A percentile compares a stretch with the other conserved stretches of the same genome.
Evolutionary conservation across 2,329 filamentous ascomycete genomes (phyloP).

Genomic region (Teratosphaeriaceae sp.): DNA sequence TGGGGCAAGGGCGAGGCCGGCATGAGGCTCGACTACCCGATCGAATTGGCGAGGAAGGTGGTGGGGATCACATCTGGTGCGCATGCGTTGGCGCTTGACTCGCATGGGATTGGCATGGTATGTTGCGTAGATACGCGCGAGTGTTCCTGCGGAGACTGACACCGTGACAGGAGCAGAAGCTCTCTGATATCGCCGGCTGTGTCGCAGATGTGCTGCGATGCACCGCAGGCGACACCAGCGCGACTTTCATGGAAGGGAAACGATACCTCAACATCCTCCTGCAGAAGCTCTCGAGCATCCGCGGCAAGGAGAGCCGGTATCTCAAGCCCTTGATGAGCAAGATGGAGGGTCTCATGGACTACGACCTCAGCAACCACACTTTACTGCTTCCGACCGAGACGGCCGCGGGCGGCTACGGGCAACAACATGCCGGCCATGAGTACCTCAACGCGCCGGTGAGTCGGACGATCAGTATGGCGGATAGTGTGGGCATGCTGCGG

Average conservation of each 20-base stretch:
- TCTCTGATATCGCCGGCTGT: slow-evolving; percentile 30
- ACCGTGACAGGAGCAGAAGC: slow-evolving; percentile 28
- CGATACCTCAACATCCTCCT: slow-evolving; percentile 28
- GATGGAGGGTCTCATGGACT: slow-evolving; percentile 25
- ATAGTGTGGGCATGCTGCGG: slow-evolving; percentile 25
- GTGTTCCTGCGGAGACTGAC: slow-evolving; percentile 14
- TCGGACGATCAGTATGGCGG: slow-evolving; percentile 17
- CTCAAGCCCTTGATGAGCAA: slow-evolving; percentile 29
- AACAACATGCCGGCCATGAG: too few relatives aligned
- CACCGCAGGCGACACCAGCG: slow-evolving; percentile 27
- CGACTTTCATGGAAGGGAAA: slow-evolving; percentile 27
- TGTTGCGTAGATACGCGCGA: slow-evolving; percentile 4
- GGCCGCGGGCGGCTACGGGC: too few relatives aligned
- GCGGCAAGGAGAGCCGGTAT: slow-evolving; percentile 30
- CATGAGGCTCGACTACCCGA: slow-evolving; percentile 30
- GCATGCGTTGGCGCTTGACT: slow-evolving; percentile 24
- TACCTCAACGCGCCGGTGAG: too few relatives aligned
- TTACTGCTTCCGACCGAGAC: too few relatives aligned
- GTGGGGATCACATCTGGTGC: slow-evolving; percentile 26
- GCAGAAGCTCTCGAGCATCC: slow-evolving; percentile 27
- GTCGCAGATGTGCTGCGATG: slow-evolving; percentile 31
- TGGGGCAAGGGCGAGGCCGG: slow-evolving; percentile 26
- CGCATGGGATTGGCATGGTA: slow-evolving; percentile 32
- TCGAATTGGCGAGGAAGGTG: slow-evolving; percentile 29
- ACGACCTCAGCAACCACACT: slow-evolving; percentile 16